phyloP scores from a whole-genome alignment of 2,329 filamentous ascomycete species.

The Colletotrichum salicis region DNA sequence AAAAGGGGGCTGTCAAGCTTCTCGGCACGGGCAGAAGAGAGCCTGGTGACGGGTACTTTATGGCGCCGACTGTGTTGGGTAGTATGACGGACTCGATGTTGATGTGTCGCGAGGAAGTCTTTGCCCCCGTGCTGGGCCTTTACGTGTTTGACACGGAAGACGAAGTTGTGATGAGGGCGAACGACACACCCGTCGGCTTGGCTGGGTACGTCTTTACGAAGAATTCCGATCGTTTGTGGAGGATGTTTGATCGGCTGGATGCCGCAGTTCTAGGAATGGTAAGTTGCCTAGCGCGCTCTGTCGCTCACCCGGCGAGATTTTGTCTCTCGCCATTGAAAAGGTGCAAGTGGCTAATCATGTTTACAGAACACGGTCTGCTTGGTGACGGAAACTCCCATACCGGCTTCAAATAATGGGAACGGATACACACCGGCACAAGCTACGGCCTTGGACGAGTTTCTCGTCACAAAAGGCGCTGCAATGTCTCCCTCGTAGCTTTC shows the following conservation, averaged over 20 bases:
- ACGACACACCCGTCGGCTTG: slow-evolving; percentile 75
- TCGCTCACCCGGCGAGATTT: not conserved
- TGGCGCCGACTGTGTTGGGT: slow-evolving; percentile 75
- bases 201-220: slow-evolving; percentile 78
- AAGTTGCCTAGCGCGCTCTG: not conserved
- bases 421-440: slow-evolving; percentile 14
- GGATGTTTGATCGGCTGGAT: slow-evolving; percentile 64
- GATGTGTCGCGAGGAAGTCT: slow-evolving; percentile 77
- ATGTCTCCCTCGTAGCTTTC: slow-evolving; percentile 5
- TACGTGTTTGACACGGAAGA: slow-evolving; percentile 78
- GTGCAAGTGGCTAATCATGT: not conserved
- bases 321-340: not conserved
- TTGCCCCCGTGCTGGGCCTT: slow-evolving; percentile 77
- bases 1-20: slow-evolving; percentile 70
- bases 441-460: slow-evolving; percentile 27
- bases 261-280: slow-evolving; percentile 73
- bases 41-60: slow-evolving; percentile 75
- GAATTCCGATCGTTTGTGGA: slow-evolving; percentile 51
- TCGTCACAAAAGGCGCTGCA: slow-evolving; percentile 25
- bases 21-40: slow-evolving; percentile 66
- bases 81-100: slow-evolving; percentile 76
- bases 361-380: slow-evolving; percentile 27
- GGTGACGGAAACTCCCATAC: slow-evolving; percentile 9
- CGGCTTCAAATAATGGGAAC: slow-evolving; percentile 10
- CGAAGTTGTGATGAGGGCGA: slow-evolving; percentile 76